Evolutionary conservation across 768 basidiomycete species (phyloP).

Genomic region (Asterophora lycoperdoides): DNA sequence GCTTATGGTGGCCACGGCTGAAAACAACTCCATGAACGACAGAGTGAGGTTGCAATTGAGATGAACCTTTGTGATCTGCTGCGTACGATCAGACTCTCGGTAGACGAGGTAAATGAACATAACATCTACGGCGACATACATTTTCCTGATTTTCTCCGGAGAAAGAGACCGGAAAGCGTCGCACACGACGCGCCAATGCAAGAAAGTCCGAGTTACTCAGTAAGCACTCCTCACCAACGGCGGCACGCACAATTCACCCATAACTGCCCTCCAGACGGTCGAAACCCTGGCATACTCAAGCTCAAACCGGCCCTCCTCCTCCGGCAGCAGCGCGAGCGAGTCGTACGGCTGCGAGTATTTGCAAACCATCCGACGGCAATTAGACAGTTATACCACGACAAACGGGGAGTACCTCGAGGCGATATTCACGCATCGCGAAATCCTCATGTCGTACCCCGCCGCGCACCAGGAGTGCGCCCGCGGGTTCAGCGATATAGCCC

Average conservation of each 20-base stretch:
- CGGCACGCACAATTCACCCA: background rate
- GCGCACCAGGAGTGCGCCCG: slow-evolving; percentile 62
- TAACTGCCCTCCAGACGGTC: slow-evolving; percentile 34
- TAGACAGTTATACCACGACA: slow-evolving; percentile 53
- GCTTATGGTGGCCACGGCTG: background rate
- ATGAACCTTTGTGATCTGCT: slow-evolving; percentile 52
- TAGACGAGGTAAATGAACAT: slow-evolving; percentile 29
- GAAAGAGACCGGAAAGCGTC: slow-evolving; percentile 40
- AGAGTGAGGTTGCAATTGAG: slow-evolving; percentile 21
- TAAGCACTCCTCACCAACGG: slow-evolving; percentile 17
- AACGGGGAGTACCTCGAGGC: slow-evolving; percentile 74
- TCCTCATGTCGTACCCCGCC: slow-evolving; percentile 55
- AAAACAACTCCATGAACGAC: background rate
- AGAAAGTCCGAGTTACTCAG: slow-evolving; percentile 43
- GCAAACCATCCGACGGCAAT: slow-evolving; percentile 52
- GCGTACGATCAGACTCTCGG: slow-evolving; percentile 40
- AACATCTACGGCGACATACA: slow-evolving; percentile 11
- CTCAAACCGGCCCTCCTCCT: slow-evolving; percentile 38
- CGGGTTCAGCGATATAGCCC: slow-evolving; percentile 63
- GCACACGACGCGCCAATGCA: slow-evolving; percentile 39
- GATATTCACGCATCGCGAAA: slow-evolving; percentile 74
- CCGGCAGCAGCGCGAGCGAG: slow-evolving; percentile 29
- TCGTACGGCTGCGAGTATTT: slow-evolving; percentile 59
- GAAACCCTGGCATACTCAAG: slow-evolving; percentile 38
- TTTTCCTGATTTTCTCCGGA: slow-evolving; percentile 30